Conservation (phyloP, 345 rosid genomes). For the Lumnitzera littorea region DNA sequence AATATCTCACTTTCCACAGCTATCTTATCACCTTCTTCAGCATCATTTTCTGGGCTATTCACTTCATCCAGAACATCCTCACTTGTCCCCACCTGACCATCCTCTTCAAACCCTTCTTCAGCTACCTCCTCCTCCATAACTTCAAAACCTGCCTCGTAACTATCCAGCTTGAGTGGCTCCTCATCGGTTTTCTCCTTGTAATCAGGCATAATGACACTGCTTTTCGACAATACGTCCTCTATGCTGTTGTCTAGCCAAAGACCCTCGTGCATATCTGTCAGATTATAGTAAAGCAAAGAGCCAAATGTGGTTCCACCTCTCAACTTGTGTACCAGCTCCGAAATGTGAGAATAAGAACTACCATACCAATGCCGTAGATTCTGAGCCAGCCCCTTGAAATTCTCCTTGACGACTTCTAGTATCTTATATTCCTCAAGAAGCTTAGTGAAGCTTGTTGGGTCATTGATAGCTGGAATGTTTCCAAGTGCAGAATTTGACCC, state of each 20-base stretch:
- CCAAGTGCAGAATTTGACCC: conserved; percentile 22
- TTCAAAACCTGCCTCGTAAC: not conserved
- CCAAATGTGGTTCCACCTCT: conserved; percentile 17
- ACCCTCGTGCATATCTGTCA: conserved; percentile 35
- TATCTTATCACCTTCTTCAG: not conserved
- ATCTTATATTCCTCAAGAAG: conserved; percentile 36
- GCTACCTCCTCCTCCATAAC: conserved; percentile 5
- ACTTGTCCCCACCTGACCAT: not conserved
- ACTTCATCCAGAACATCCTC: not conserved
- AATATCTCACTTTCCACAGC: not conserved
- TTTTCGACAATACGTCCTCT: not conserved
- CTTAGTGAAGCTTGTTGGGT: conserved; percentile 15
- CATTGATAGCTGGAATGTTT: conserved; percentile 20
- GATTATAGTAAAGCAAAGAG: conserved; percentile 40
- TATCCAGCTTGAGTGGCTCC: conserved; percentile 6
- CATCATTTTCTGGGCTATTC: not conserved
- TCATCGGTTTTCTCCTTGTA: not conserved
- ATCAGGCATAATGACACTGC: not conserved
- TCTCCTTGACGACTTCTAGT: conserved; percentile 24
- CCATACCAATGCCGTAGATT: conserved; percentile 30
- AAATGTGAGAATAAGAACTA: conserved; percentile 22
- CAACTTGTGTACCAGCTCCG: conserved; percentile 18
- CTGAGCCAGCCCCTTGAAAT: conserved; percentile 21
- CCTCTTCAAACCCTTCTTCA: not conserved
- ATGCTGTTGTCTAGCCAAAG: conserved; percentile 14